Percentiles rank a stretch among this genome's conserved stretches.
These are phyloP conservation scores for Globisporangium paroecandrum DNA, from an alignment of 352 stramenopile species.

Conservation along the genomic window DNA sequence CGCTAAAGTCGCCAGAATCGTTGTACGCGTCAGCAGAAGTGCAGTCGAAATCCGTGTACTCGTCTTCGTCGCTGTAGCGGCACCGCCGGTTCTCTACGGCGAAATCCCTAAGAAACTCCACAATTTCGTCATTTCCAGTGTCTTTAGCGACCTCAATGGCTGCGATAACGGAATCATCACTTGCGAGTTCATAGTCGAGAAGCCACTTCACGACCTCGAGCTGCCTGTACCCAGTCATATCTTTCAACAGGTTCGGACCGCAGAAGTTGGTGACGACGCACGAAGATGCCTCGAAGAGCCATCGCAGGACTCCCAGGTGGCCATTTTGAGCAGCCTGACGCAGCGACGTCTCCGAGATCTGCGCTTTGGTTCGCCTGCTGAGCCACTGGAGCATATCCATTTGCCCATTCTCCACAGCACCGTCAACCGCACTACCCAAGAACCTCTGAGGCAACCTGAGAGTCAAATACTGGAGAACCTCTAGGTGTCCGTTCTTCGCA, in stretches of 20 bases:
- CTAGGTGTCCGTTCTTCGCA: constrained; percentile 5
- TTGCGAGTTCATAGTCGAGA: not conserved
- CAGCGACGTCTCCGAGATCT: not conserved
- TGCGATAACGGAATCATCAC: not conserved
- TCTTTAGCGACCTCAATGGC: not conserved
- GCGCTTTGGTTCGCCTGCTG: not conserved
- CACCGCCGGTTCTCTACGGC: not conserved
- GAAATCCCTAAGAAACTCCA: not conserved
- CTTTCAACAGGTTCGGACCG: not conserved
- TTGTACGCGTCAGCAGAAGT: not conserved
- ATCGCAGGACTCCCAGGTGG: not conserved
- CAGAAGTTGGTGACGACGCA: not conserved
- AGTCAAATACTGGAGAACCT: not conserved
- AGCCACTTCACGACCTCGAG: not conserved
- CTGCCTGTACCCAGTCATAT: not conserved
- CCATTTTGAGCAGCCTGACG: not conserved
- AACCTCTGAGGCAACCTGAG: constrained; percentile 1
- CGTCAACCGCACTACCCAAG: not conserved
- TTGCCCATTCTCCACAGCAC: not conserved
- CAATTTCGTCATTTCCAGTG: not conserved
- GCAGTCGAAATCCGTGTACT: not conserved
- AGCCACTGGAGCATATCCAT: constrained; percentile 3
- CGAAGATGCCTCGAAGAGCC: constrained; percentile 1
- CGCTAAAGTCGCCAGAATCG: not conserved
- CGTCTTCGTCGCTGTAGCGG: not conserved